These are phyloP conservation scores for Coelastrella sp. DNA, from an alignment of 139 green algal genomes.

Conservation along the genomic window DNA sequence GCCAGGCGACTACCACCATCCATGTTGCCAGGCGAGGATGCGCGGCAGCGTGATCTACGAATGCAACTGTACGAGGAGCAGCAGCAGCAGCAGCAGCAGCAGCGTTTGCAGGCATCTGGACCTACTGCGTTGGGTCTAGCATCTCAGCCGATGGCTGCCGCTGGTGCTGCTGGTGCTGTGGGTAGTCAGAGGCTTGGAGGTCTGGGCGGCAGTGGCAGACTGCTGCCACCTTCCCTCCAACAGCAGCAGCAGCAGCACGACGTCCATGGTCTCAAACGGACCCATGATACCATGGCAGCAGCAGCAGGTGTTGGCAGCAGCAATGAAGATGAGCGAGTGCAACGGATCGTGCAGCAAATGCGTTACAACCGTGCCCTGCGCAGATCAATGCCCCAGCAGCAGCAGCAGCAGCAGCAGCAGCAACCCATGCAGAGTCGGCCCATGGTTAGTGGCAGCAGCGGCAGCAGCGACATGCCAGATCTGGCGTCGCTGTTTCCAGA, in stretches of 20 bases:
- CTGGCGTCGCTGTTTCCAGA: not conserved
- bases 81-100: slow-evolving; percentile 8
- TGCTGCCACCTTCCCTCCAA: not conserved
- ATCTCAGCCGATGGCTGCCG: not conserved
- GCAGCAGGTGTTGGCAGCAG: not conserved
- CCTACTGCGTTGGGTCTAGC: not conserved
- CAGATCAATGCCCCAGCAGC: slow-evolving; percentile 7
- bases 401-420: slow-evolving; percentile 46
- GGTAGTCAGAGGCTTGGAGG: not conserved
- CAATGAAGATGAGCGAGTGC: not conserved
- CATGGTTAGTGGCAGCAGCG: not conserved
- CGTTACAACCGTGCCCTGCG: not conserved
- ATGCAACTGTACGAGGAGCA: not conserved
- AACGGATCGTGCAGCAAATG: not conserved
- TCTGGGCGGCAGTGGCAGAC: not conserved
- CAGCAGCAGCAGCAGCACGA: slow-evolving; percentile 22
- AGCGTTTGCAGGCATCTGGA: not conserved
- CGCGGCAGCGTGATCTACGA: not conserved
- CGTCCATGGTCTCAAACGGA: not conserved
- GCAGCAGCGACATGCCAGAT: not conserved
- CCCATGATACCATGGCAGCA: not conserved
- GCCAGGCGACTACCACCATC: not conserved
- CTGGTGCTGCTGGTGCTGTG: not conserved
- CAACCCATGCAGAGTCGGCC: not conserved
- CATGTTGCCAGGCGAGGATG: not conserved